Conservation (phyloP, 2,329 filamentous ascomycete genomes). For the Aspergillus sp. region DNA sequence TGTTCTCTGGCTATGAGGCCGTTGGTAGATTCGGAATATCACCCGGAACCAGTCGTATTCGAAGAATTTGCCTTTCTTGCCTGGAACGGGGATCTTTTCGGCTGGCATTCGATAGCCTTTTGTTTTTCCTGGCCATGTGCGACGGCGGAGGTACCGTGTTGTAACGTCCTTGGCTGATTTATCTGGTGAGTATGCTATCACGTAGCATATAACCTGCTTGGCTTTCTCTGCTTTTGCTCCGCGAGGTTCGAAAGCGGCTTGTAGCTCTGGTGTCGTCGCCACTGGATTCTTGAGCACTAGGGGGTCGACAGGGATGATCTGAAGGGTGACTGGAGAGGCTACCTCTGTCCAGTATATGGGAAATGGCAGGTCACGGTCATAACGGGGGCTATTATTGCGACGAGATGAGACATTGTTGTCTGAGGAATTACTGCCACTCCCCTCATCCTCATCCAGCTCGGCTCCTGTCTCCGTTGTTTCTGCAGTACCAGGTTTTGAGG, state of each 20-base stretch:
- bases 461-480: slow-evolving; percentile 10
- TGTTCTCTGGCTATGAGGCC: slow-evolving; percentile 50
- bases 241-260: slow-evolving; percentile 72
- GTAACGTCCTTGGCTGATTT: slow-evolving; percentile 93
- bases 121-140: slow-evolving; percentile 77
- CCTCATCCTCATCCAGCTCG: slow-evolving; percentile 12
- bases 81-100: slow-evolving; percentile 75
- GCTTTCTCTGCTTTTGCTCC: slow-evolving; percentile 76
- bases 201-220: slow-evolving; percentile 84
- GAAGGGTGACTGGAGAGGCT: slow-evolving; percentile 71
- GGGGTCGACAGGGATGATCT: slow-evolving; percentile 71
- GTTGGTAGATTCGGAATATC: slow-evolving; percentile 66
- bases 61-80: slow-evolving; percentile 68
- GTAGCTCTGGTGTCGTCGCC: slow-evolving; percentile 63
- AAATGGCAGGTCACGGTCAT: slow-evolving; percentile 70
- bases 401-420: slow-evolving; percentile 10
- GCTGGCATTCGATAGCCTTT: slow-evolving; percentile 73
- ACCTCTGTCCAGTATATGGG: slow-evolving; percentile 94
- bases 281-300: slow-evolving; percentile 60
- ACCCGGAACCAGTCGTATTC: slow-evolving; percentile 83
- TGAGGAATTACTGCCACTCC: slow-evolving; percentile 11
- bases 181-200: slow-evolving; percentile 74
- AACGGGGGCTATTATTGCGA: slow-evolving; percentile 39
- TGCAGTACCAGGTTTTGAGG: not conserved
- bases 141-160: slow-evolving; percentile 76